These are phyloP conservation scores for Beauveria australis DNA, from an alignment of 2,329 filamentous ascomycete species.

Conservation along the genomic window DNA sequence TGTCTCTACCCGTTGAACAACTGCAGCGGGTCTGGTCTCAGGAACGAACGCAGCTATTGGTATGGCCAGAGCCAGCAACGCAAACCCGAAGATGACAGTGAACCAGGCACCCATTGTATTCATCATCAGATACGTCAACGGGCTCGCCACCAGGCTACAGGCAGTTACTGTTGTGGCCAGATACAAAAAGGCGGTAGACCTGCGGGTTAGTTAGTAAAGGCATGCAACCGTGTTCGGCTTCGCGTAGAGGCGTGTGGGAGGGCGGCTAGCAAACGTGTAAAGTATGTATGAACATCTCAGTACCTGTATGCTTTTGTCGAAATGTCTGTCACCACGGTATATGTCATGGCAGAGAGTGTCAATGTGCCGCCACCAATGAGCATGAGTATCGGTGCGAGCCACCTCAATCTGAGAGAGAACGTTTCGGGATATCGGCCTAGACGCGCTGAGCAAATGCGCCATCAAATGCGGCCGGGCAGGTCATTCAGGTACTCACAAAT, in stretches of 20 bases:
- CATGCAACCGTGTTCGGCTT: no score
- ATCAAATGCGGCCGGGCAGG: neutral
- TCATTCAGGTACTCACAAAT: slow-evolving; percentile 7
- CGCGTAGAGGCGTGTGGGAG: no score
- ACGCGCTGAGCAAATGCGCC: neutral
- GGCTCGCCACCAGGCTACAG: slow-evolving; percentile 14
- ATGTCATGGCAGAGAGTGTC: slow-evolving; percentile 15
- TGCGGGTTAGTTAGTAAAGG: neutral
- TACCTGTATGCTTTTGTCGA: slow-evolving; percentile 6
- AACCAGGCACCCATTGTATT: slow-evolving; percentile 11
- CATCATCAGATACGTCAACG: slow-evolving; percentile 14
- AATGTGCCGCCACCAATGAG: slow-evolving; percentile 15
- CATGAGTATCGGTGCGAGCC: slow-evolving; percentile 13
- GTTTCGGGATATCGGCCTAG: slow-evolving; percentile 12
- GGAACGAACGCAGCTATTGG: no score
- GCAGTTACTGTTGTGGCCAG: slow-evolving; percentile 13
- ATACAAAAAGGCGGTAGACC: slow-evolving; percentile 16
- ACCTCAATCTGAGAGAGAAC: slow-evolving; percentile 13
- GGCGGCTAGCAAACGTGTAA: no score
- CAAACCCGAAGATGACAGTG: slow-evolving; percentile 6
- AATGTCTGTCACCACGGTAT: slow-evolving; percentile 13
- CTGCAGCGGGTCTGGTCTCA: no score
- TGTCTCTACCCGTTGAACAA: no score
- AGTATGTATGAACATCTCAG: neutral
- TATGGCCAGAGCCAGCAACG: slow-evolving; percentile 6